Conservation (phyloP, 2,329 filamentous ascomycete species). For the Fusarium decemcellulare region DNA sequence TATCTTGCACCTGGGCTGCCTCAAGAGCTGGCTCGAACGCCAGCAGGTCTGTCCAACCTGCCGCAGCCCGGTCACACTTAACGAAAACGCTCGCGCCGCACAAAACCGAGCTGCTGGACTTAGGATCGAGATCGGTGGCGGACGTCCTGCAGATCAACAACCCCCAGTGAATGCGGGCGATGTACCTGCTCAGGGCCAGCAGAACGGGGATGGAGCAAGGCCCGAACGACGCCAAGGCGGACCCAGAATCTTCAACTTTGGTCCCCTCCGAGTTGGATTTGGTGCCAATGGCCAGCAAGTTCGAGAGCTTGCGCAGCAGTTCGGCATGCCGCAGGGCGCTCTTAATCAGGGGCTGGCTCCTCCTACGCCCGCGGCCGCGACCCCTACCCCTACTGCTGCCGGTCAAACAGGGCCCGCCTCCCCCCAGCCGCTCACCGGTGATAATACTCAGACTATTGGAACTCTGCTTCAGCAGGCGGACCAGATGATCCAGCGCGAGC, state of each 20-base stretch:
- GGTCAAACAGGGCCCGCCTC: slow-evolving; percentile 36
- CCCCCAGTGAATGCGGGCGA: slow-evolving; percentile 42
- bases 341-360: slow-evolving; percentile 42
- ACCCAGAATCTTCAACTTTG: slow-evolving; percentile 78
- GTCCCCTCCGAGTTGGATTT: slow-evolving; percentile 82
- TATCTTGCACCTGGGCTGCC: slow-evolving; percentile 92
- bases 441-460: slow-evolving; percentile 63
- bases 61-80: slow-evolving; percentile 77
- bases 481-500: slow-evolving; percentile 77
- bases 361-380: slow-evolving; percentile 34
- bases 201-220: slow-evolving; percentile 42
- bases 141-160: slow-evolving; percentile 39
- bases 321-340: slow-evolving; percentile 61
- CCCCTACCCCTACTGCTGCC: slow-evolving; percentile 26
- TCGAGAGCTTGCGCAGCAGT: slow-evolving; percentile 75
- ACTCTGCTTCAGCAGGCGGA: slow-evolving; percentile 76
- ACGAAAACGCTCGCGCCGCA: slow-evolving; percentile 44
- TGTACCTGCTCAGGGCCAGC: slow-evolving; percentile 38
- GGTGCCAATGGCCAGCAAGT: slow-evolving; percentile 79
- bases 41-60: slow-evolving; percentile 98
- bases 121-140: slow-evolving; percentile 50
- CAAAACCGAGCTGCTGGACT: slow-evolving; percentile 49
- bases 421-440: slow-evolving; percentile 42
- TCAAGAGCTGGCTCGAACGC: slow-evolving; percentile 96
- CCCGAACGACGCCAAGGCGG: slow-evolving; percentile 51